Base-by-base conservation (phyloP, 352 stramenopile genomes). In the Thalassiosira oceanica region DNA sequence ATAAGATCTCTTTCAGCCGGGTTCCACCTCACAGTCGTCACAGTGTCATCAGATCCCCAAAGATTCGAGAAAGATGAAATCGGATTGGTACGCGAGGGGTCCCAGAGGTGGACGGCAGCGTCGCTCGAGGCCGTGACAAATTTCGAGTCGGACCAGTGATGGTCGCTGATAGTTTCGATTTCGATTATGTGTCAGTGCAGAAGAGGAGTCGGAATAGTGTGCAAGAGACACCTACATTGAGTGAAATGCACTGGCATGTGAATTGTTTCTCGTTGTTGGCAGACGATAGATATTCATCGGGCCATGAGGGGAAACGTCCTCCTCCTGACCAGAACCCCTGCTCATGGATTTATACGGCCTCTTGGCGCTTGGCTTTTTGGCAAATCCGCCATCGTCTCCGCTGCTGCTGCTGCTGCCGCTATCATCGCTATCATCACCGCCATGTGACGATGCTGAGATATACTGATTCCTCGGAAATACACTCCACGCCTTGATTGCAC, bases 11-110 rank as follows among this genome's bases (percentile, higher is more conserved):
- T 82, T 78, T 99, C 97, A 0, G 94, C 92, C 2, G 96, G 96
- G 87, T 99, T 98, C 58, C 96, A 99, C 51, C 89, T 68, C 16
- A 96, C 91, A 18, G 85, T 95, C 42, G 93, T 96, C 62, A 98
- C 95, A 35, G 94, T 97, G 78, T 99, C 97, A 3, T 94, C 91
- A 46, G 93, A 96, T 62, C 80, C 79, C 72, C 79, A 88, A 8
- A 90, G 49, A 55, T 87, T 71, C 27, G 56, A 54, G 51, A 95
- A 94, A 7, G 94, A 91, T 66, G 97, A 93, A 31, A 97, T 94
- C 4, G 96, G 95, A 37, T 96, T 91, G 33, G 91, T 93, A 24
- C 96, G 90, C 39, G 90, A 86, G 3, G 93, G 90, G 71, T 97
- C 92, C 97, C 97, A 99, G 10, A 99, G 84, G 66, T 98, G 90